Conservation (phyloP, 495 filamentous ascomycete genomes). For the Amorphotheca resinae region DNA sequence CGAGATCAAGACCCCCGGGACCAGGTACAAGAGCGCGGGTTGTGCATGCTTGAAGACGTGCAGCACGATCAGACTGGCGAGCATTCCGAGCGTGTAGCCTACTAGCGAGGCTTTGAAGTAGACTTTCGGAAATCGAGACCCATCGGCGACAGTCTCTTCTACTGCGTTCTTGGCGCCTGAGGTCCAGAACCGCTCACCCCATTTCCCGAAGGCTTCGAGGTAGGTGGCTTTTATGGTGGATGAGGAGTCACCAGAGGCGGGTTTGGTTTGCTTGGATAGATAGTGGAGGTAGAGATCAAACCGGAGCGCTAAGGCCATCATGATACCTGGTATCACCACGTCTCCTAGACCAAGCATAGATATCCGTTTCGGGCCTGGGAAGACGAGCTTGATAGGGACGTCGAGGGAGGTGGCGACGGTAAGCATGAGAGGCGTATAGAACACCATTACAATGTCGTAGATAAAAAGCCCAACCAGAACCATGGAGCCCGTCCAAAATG, state of each 20-base stretch:
- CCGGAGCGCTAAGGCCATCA: constrained; percentile 75
- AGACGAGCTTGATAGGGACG: constrained; percentile 86
- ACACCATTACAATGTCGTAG: constrained; percentile 96
- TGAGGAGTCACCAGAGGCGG: constrained; percentile 15
- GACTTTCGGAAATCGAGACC: constrained; percentile 58
- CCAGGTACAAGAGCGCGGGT: constrained; percentile 85
- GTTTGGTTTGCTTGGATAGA: constrained; percentile 27
- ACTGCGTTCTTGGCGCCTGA: constrained; percentile 21
- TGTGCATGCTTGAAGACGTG: constrained; percentile 70
- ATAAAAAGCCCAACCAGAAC: constrained; percentile 73
- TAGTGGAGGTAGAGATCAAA: constrained; percentile 86
- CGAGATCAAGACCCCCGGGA: constrained; percentile 66
- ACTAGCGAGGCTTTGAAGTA: constrained; percentile 74
- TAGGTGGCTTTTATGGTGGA: constrained; percentile 35
- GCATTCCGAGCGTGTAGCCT: constrained; percentile 73
- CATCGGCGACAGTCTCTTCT: constrained; percentile 27
- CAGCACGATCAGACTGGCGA: constrained; percentile 65
- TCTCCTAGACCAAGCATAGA: constrained; percentile 78
- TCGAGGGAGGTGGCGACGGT: constrained; percentile 85
- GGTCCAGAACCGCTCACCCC: constrained; percentile 83
- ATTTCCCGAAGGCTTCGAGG: constrained; percentile 48
- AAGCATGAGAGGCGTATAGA: constrained; percentile 94
- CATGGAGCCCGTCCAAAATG: constrained; percentile 67
- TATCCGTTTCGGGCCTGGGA: constrained; percentile 47
- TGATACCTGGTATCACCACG: constrained; percentile 86